Evolutionary conservation across 257 asterid species (phyloP).

Genomic region (Solanum chmielewskii): DNA sequence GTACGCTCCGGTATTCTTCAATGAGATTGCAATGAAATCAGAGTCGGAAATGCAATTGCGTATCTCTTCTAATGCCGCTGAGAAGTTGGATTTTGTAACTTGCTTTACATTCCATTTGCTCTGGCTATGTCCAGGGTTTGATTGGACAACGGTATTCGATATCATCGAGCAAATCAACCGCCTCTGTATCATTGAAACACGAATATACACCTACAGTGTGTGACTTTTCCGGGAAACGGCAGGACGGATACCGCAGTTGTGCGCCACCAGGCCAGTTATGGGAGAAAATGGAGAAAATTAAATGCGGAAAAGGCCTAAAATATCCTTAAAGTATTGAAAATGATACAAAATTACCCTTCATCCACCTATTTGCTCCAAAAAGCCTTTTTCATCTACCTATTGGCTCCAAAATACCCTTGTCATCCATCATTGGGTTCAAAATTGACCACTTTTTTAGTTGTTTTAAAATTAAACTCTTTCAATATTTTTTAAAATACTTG

Average conservation of each 20-base stretch:
- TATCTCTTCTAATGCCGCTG: slow-evolving; percentile 38
- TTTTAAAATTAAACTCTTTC: no score
- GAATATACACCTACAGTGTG: background rate
- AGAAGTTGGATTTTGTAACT: slow-evolving; percentile 56
- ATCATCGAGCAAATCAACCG: slow-evolving; percentile 38
- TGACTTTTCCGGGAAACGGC: background rate
- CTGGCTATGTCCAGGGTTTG: slow-evolving; percentile 5
- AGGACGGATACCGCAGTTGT: background rate
- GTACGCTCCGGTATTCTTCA: slow-evolving; percentile 73
- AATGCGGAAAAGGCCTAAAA: no score
- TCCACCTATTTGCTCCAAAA: no score
- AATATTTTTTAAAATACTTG: no score
- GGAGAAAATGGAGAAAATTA: background rate
- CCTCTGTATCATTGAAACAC: slow-evolving; percentile 26
- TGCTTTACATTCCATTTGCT: slow-evolving; percentile 48
- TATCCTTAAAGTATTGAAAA: no score
- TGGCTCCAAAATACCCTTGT: no score
- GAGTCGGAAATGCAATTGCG: slow-evolving; percentile 28
- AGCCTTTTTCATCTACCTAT: no score
- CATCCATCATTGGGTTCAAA: no score
- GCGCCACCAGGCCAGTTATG: background rate
- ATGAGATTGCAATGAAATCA: slow-evolving; percentile 50
- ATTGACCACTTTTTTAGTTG: no score
- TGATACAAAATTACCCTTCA: no score
- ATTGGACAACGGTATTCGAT: slow-evolving; percentile 23